phyloP scores from a whole-genome alignment of 2,329 filamentous ascomycete genomes.

The Penicillium sp. region DNA sequence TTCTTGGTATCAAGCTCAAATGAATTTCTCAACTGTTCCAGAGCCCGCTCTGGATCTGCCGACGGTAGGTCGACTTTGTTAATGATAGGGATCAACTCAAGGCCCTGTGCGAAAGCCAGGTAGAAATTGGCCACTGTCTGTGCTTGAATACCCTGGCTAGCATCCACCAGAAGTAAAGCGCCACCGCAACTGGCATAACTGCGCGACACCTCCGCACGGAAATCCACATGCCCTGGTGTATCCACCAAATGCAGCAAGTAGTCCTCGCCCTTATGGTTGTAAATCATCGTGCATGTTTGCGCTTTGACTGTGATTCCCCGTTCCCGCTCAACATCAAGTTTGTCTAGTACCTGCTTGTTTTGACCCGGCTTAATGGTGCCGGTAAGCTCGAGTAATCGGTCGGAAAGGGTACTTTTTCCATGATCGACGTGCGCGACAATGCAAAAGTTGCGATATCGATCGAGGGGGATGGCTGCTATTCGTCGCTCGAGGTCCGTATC shows the following conservation, averaged over 20 bases:
- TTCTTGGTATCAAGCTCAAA: slow-evolving; percentile 83
- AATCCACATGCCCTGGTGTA: slow-evolving; percentile 96
- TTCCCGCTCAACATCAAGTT: slow-evolving; percentile 93
- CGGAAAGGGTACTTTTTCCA: slow-evolving; percentile 94
- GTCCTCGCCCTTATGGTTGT: slow-evolving; percentile 79
- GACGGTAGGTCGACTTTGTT: slow-evolving; percentile 96
- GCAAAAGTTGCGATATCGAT: slow-evolving; percentile 82
- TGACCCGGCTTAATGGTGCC: slow-evolving; percentile 83
- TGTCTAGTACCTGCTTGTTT: slow-evolving; percentile 96
- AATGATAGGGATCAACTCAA: slow-evolving; percentile 84
- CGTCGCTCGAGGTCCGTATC: slow-evolving; percentile 58
- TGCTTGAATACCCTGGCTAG: slow-evolving; percentile 92
- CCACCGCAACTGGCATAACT: slow-evolving; percentile 96
- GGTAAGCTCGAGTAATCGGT: slow-evolving; percentile 88
- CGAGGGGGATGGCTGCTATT: slow-evolving; percentile 52
- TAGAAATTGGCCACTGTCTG: slow-evolving; percentile 99
- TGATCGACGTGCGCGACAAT: slow-evolving; percentile 99
- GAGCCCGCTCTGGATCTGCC: slow-evolving; percentile 79
- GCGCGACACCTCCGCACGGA: slow-evolving; percentile 90
- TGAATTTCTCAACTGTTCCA: slow-evolving; percentile 79
- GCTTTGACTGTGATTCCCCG: slow-evolving; percentile 98
- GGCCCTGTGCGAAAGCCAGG: slow-evolving; percentile 86
- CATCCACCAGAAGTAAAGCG: slow-evolving; percentile 88
- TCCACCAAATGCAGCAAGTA: slow-evolving; percentile 95
- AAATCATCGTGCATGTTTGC: slow-evolving; percentile 97